Percentiles rank a stretch among this genome's conserved stretches.
phyloP scores from a whole-genome alignment of 1,284 basidiomycete genomes.

The Puccinia coronata region DNA sequence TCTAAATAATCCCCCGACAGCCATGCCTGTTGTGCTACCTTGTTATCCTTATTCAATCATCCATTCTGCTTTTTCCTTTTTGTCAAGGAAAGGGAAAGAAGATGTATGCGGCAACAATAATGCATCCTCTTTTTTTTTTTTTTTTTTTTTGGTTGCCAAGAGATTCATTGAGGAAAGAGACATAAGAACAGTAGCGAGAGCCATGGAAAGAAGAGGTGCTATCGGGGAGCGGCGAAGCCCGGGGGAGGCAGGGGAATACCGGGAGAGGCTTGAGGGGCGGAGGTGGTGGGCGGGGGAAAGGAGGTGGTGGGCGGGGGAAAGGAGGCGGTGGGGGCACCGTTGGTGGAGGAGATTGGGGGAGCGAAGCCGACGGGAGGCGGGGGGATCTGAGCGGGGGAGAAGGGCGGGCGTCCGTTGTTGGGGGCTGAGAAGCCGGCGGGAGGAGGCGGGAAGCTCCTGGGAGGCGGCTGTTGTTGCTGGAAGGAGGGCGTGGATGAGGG shows the following conservation, averaged over 20 bases:
- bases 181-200: background rate
- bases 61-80: too few species aligned
- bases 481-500: constrained; percentile 49
- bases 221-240: constrained; percentile 43
- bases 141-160: too few species aligned
- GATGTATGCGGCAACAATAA: too few species aligned
- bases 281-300: background rate
- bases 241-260: constrained; percentile 36
- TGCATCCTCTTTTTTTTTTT: too few species aligned
- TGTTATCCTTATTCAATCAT: too few species aligned
- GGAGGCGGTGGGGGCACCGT: too few species aligned
- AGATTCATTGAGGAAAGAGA: background rate
- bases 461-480: constrained; percentile 38
- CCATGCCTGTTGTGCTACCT: too few species aligned
- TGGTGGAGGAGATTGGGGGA: background rate
- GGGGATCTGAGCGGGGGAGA: constrained; percentile 10
- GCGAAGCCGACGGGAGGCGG: constrained; percentile 38
- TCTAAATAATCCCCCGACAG: too few species aligned
- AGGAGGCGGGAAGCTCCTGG: constrained; percentile 51
- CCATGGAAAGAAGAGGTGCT: background rate
- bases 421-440: constrained; percentile 54
- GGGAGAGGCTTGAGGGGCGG: background rate
- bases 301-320: too few species aligned
- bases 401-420: constrained; percentile 49
- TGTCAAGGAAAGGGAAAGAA: too few species aligned